Evolutionary conservation across 768 basidiomycete genomes (phyloP).

Genomic region (Phylloporus sp.): DNA sequence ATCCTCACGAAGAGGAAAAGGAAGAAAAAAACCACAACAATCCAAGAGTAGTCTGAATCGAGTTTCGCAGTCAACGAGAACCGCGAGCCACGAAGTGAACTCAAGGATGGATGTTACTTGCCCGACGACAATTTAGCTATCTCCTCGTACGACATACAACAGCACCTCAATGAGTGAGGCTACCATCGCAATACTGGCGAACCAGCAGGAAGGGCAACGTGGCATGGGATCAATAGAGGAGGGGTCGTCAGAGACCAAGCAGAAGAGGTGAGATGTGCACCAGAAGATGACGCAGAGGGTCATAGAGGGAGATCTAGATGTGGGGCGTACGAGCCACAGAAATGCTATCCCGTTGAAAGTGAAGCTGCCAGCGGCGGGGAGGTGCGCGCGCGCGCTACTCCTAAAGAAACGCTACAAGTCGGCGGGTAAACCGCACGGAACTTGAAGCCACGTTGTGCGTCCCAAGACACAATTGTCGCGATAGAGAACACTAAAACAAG

Average conservation of each 20-base stretch:
- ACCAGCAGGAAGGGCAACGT: slow-evolving; percentile 6
- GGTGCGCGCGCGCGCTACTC: no score
- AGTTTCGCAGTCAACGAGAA: slow-evolving; percentile 20
- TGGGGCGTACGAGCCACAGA: not conserved
- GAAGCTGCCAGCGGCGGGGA: no score
- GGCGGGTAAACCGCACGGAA: no score
- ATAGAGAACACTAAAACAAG: slow-evolving; percentile 16
- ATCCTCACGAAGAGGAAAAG: slow-evolving; percentile 16
- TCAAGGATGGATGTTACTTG: slow-evolving; percentile 12
- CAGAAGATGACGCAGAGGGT: slow-evolving; percentile 5
- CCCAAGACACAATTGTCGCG: slow-evolving; percentile 15
- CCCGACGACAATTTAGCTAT: not conserved
- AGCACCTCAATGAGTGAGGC: not conserved
- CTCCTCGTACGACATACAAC: slow-evolving; percentile 18
- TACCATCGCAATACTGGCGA: slow-evolving; percentile 3
- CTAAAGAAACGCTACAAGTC: no score
- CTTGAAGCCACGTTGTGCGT: slow-evolving; percentile 7
- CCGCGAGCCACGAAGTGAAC: slow-evolving; percentile 29
- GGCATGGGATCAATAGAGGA: not conserved
- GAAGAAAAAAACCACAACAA: slow-evolving; percentile 14
- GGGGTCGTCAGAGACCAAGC: not conserved
- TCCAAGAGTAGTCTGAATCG: slow-evolving; percentile 34
- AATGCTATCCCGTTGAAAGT: no score
- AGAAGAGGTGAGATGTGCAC: slow-evolving; percentile 2
- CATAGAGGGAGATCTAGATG: not conserved